A percentile compares a stretch with the other conserved stretches of the same genome.
Conservation (phyloP, 1,284 basidiomycete genomes). For the Mycosarcoma maydis region DNA sequence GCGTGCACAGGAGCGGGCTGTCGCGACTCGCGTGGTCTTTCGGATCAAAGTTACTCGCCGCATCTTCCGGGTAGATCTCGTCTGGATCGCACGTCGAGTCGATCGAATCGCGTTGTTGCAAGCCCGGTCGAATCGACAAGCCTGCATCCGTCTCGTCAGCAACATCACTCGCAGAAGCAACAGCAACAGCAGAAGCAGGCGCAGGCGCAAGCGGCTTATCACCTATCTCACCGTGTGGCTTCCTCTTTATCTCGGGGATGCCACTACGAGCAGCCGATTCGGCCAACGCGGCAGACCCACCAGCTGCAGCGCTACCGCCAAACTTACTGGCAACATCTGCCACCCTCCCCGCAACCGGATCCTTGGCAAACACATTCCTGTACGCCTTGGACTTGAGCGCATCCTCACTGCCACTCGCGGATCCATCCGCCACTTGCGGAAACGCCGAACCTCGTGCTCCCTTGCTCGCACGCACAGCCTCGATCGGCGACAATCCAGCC, state of each 20-base stretch:
- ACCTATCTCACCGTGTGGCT: neutral
- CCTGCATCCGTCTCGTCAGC: neutral
- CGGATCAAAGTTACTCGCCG: constrained; percentile 47
- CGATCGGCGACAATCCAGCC: constrained; percentile 30
- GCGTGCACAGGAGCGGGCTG: neutral
- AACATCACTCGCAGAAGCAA: neutral
- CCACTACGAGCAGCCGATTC: neutral
- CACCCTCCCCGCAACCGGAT: constrained; percentile 50
- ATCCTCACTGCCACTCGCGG: neutral
- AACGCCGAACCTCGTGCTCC: constrained; percentile 1
- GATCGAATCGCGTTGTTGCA: neutral
- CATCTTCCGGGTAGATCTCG: constrained; percentile 60
- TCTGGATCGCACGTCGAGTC: constrained; percentile 28
- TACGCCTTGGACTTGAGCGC: neutral
- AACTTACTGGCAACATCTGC: constrained; percentile 52
- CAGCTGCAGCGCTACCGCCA: constrained; percentile 26
- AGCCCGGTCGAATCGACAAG: no score
- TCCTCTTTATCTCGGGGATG: neutral
- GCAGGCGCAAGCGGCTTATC: constrained; percentile 13
- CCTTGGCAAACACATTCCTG: constrained; percentile 53
- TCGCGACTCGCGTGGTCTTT: constrained; percentile 1
- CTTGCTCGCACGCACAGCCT: constrained; percentile 37
- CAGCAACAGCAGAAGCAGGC: neutral
- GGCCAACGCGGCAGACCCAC: no score
- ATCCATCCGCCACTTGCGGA: neutral